Base-by-base conservation (phyloP, 2,329 filamentous ascomycete species). In the Xylaria sp. region DNA sequence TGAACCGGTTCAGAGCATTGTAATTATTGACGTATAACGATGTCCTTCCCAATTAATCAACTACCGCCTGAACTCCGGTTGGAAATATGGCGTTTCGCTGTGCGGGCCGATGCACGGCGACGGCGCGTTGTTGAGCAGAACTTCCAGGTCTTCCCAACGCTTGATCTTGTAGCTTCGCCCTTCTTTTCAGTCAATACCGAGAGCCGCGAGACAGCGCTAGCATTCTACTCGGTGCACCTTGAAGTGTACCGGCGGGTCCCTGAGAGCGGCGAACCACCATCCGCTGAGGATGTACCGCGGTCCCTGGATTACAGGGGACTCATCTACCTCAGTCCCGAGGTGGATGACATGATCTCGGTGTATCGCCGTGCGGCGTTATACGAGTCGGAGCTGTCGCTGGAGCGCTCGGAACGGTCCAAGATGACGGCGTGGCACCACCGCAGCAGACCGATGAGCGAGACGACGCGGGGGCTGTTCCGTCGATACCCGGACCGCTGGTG, bases 31-130 rank as follows among this genome's bases (percentile, higher is more conserved):
- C 36, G 27, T 17, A 34, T 30, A 21, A 48, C 42, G 11, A 56
- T 58, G 53, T 50, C 42, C 5, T 64, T 62, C 47, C 59, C 56
- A 3, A 57, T 71, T 7, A 51, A 60, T 27, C 60, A 47, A 17
- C 21, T 71, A n/a, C 67, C 69, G 2, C 9, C 69, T 3, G 69
- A 71, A 21, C 67, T 71, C n/a, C 67, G 69, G n/a, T 17, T 65
- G 11, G 64, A 65, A n/a, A 65, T 67, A 58, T 71, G 67, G 67
- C 19, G 7, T 6, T 50, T 64, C 39, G 69, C 69, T 21, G 34
- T 68, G 55, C 62, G 34, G 32, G 47, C 61, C 2, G 48, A 32
- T 4, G 69, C 55, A 36, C 69, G 59, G 11, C 64, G 30, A 53
- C 61, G 69, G 11, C 67, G 68, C 32, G 68, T 71, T n/a, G 42